phyloP scores from a whole-genome alignment of 768 basidiomycete genomes.

The Tephrocybe sp. region DNA sequence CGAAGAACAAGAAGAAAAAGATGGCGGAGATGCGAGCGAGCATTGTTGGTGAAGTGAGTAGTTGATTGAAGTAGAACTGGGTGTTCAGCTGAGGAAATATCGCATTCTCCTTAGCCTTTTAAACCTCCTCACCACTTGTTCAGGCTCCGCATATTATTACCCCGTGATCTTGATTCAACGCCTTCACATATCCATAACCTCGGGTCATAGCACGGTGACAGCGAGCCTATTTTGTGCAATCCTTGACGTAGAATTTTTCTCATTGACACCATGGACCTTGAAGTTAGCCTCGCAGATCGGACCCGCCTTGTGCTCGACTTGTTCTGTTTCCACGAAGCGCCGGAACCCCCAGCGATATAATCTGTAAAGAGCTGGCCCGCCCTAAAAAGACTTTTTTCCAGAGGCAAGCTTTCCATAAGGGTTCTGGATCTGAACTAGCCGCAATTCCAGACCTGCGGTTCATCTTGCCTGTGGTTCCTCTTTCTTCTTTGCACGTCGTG shows the following conservation, averaged over 20 bases:
- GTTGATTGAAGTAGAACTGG: slow-evolving; percentile 12
- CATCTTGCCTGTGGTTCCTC: too few species aligned
- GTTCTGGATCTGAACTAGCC: slow-evolving; percentile 2
- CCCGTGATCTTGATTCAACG: background rate
- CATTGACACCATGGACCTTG: background rate
- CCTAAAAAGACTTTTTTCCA: background rate
- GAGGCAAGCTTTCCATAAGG: background rate
- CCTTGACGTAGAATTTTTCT: background rate
- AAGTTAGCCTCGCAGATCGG: background rate
- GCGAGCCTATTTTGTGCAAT: background rate
- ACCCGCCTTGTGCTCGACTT: background rate
- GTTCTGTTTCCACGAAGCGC: background rate
- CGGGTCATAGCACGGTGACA: background rate
- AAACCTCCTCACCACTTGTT: background rate
- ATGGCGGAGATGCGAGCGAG: slow-evolving; percentile 9
- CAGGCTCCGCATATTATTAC: background rate
- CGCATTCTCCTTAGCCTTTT: slow-evolving; percentile 1
- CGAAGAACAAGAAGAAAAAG: slow-evolving; percentile 12
- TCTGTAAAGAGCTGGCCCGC: background rate
- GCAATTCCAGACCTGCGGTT: background rate
- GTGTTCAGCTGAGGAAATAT: slow-evolving; percentile 9
- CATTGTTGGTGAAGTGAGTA: slow-evolving; percentile 9
- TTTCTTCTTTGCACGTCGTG: background rate
- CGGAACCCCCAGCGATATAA: background rate
- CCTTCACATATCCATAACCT: too few species aligned